Evolutionary conservation across 2,329 filamentous ascomycete genomes (phyloP), one percentile per base, ranked within the genome.

Genomic region (Fusarium foetens): DNA sequence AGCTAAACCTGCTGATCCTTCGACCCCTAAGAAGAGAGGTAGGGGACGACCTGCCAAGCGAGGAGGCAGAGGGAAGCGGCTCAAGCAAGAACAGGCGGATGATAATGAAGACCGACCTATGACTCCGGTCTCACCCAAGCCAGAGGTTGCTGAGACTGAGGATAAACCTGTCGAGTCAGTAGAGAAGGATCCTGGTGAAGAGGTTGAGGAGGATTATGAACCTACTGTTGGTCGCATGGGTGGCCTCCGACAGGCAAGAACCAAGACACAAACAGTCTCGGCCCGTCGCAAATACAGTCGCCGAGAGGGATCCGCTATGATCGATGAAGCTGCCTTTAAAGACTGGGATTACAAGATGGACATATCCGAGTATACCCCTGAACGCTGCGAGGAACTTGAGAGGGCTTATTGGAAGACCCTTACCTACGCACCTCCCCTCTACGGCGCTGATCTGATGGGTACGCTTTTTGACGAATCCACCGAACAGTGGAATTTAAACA

Each of bases 341-440:
- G 89, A 92, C 73, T 99, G 97, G 80, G 93, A 98, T 79, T 98
- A 98, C 80, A 91, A 90, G 53, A 92, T 98, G 82, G 91, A 95
- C 73, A 88, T 94, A 36, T 93, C 95, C 10, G 94, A 98, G 59
- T 99, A 93, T 79, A 97, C 94, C 0, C 88, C 92, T 0, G 95
- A 98, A 80, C 89, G 97, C 66, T 98, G 96, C 79, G 94, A 97
- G 75, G 96, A 99, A 79, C 87, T 99, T 10, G 96, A 99, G 82
- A 92, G 94, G 58, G 92, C 92, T 46, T 99, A 99, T 83, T 99
- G 96, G 96, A 98, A 97, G 83, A 97, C 94, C 2, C 87, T 99
- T 70, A 98, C 95, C 27, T 99, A 97, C 82, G 97, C 95, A 51
- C 92, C 94, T 63, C 96, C 96, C 0, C 89, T 99, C 80, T 99